A percentile compares a stretch with the other conserved stretches of the same genome.
Evolutionary conservation across 768 basidiomycete species (phyloP).

Genomic region (Strobilomyces confusus): DNA sequence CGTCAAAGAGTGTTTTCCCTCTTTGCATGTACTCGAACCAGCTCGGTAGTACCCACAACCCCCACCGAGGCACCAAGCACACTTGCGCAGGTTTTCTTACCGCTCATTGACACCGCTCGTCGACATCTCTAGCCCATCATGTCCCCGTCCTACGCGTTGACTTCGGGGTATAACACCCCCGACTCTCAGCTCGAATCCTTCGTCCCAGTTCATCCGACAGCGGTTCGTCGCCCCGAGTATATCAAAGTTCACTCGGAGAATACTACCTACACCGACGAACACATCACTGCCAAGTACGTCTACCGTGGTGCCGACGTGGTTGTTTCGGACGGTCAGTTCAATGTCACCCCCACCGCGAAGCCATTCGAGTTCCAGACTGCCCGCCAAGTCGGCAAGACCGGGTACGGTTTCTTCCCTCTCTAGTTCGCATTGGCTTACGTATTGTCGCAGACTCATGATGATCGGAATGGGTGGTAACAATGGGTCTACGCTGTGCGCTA

Average conservation of each 20-base stretch:
- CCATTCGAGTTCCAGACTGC: constrained; percentile 90
- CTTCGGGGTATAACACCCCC: constrained; percentile 72
- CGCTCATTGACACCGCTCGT: constrained; percentile 35
- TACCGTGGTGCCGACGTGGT: constrained; percentile 75
- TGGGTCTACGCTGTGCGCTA: constrained; percentile 89
- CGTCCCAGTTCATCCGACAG: constrained; percentile 78
- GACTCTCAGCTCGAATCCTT: constrained; percentile 66
- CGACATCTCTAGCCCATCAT: constrained; percentile 36
- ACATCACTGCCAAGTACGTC: constrained; percentile 77
- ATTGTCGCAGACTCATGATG: constrained; percentile 76
- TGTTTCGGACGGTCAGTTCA: constrained; percentile 69
- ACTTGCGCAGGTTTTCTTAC: constrained; percentile 65
- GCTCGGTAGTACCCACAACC: constrained; percentile 85
- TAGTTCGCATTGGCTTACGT: neutral
- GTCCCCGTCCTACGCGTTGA: constrained; percentile 42
- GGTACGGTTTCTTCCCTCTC: constrained; percentile 48
- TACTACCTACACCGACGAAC: constrained; percentile 75
- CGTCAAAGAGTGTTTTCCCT: constrained; percentile 33
- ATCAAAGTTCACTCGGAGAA: constrained; percentile 81
- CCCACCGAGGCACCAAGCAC: constrained; percentile 84
- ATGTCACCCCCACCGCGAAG: constrained; percentile 74
- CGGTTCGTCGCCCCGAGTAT: constrained; percentile 69
- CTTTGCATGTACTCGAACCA: constrained; percentile 95
- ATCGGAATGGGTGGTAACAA: constrained; percentile 98
- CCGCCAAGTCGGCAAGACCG: constrained; percentile 83